Percentiles rank a stretch among this genome's conserved stretches.
Conservation (phyloP, 2,329 filamentous ascomycete genomes). For the Colletotrichum sp. region DNA sequence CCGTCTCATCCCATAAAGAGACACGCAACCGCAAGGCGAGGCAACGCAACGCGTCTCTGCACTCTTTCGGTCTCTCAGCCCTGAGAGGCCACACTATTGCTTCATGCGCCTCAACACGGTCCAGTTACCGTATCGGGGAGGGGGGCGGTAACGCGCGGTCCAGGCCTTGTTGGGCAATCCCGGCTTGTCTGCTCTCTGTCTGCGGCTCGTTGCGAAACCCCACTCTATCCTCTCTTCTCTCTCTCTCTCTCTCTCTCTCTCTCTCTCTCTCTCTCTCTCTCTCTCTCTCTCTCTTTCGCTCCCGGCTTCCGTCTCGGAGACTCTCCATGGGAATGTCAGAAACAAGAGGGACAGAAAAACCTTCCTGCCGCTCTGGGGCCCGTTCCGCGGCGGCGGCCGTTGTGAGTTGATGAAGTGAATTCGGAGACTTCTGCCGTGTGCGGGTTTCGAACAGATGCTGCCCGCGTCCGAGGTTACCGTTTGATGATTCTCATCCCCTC, state of each 20-base stretch:
- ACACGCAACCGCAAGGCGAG: not conserved
- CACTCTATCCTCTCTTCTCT: not conserved
- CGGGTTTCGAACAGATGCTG: constrained; percentile 3
- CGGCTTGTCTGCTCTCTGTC: constrained; percentile 11
- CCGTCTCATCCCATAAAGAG: constrained; percentile 1
- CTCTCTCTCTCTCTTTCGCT: not conserved
- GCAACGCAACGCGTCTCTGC: not conserved
- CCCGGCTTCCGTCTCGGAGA: not conserved
- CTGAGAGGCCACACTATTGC: not conserved
- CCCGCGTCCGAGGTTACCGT: constrained; percentile 13
- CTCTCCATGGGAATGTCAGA: not conserved
- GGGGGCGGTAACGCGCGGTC: not conserved
- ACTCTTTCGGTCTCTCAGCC: not conserved
- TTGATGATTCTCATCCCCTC: not conserved
- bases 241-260: not conserved
- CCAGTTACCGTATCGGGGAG: not conserved
- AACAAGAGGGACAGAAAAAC: not conserved
- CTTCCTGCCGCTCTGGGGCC: not conserved
- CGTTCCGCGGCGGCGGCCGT: not conserved
- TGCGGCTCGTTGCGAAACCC: not conserved
- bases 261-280: not conserved
- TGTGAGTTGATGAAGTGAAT: not conserved
- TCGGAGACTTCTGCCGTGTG: not conserved
- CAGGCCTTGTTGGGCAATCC: constrained; percentile 4
- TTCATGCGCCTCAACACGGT: constrained; percentile 5